A percentile compares a stretch with the other conserved stretches of the same genome.
These are phyloP conservation scores for Piper longum DNA, from an alignment of 164 flowering plant genomes.

Conservation along the genomic window DNA sequence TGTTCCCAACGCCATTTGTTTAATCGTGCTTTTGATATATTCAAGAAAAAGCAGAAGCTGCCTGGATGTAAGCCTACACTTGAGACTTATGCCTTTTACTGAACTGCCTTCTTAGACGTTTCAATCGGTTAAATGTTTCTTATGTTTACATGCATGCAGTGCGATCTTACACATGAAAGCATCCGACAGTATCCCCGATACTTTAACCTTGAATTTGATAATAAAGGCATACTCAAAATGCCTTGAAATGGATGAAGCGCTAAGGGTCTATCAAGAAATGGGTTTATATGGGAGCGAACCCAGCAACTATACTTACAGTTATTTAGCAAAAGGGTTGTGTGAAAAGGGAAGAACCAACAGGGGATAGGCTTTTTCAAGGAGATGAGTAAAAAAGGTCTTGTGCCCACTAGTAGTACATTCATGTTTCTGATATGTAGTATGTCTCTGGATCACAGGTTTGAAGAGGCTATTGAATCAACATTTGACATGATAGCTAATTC, in stretches of 20 bases:
- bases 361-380: constrained; percentile 54
- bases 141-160: constrained; percentile 63
- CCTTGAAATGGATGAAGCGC: constrained; percentile 57
- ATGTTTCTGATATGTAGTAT: constrained; percentile 68
- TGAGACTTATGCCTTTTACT: constrained; percentile 55
- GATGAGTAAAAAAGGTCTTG: constrained; percentile 54
- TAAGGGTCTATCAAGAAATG: constrained; percentile 70
- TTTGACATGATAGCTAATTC: constrained; percentile 55
- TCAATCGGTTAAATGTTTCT: constrained; percentile 40
- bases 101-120: constrained; percentile 40
- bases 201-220: constrained; percentile 60
- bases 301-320: constrained; percentile 45
- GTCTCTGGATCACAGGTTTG: constrained; percentile 49
- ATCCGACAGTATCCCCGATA: constrained; percentile 57
- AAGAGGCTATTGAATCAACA: constrained; percentile 40
- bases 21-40: constrained; percentile 65
- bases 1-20: constrained; percentile 39
- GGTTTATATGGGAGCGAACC: constrained; percentile 76
- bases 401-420: constrained; percentile 41
- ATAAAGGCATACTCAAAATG: constrained; percentile 71
- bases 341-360: constrained; percentile 61
- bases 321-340: constrained; percentile 55
- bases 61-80: constrained; percentile 45
- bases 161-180: constrained; percentile 71
- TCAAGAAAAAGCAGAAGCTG: constrained; percentile 55